Evolutionary conservation across 2,329 filamentous ascomycete genomes (phyloP).

Genomic region (Aspergillus pseudoglaucus): DNA sequence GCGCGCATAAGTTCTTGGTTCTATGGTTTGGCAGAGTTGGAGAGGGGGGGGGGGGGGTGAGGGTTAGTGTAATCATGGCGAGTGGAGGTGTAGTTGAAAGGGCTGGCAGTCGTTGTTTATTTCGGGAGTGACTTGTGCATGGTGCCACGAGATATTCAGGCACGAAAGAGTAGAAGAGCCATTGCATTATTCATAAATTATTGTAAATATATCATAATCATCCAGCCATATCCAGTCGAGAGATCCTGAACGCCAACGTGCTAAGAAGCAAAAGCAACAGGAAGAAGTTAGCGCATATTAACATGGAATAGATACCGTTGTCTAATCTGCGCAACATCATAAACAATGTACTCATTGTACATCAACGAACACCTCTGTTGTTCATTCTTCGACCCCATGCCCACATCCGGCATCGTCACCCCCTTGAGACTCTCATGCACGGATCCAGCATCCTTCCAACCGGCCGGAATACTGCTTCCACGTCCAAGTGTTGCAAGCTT

Average conservation of each 20-base stretch:
- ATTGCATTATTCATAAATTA: too few relatives aligned
- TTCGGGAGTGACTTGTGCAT: too few relatives aligned
- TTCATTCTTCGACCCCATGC: background rate
- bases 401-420: conserved; percentile 52
- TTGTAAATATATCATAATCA: too few relatives aligned
- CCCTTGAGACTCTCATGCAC: conserved; percentile 61
- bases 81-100: too few relatives aligned
- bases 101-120: too few relatives aligned
- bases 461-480: conserved; percentile 56
- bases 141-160: too few relatives aligned
- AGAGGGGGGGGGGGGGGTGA: too few relatives aligned
- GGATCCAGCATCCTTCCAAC: conserved; percentile 69
- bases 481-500: conserved; percentile 64
- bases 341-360: conserved; percentile 46
- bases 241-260: background rate
- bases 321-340: conserved; percentile 44
- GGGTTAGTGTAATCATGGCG: too few relatives aligned
- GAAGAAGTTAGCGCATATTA: conserved; percentile 24
- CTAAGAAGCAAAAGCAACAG: background rate
- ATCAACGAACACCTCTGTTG: conserved; percentile 6
- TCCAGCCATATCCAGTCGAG: background rate
- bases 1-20: too few relatives aligned
- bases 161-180: too few relatives aligned
- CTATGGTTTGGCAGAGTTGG: too few relatives aligned
- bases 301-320: conserved; percentile 41